Evolutionary conservation across 179 eudicot genomes (phyloP).

Genomic region (Camellia oleifera): DNA sequence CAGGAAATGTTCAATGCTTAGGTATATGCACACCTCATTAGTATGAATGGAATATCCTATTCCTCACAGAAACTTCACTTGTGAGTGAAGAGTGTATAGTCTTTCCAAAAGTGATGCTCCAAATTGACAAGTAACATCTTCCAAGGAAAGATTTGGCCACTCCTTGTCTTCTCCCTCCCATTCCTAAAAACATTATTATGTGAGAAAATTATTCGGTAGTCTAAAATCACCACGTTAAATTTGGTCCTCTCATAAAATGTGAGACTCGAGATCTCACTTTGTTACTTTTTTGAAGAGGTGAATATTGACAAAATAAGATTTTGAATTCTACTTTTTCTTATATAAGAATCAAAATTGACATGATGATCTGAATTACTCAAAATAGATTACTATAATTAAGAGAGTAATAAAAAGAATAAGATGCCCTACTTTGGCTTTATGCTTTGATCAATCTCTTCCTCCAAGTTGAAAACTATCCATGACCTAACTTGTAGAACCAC

Average conservation of each 20-base stretch:
- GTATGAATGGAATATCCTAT: not conserved
- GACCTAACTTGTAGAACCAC: conserved; percentile 9
- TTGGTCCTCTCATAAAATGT: too few species aligned
- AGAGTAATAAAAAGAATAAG: not conserved
- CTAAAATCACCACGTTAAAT: too few species aligned
- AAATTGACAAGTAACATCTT: conserved; percentile 5
- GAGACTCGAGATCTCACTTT: too few species aligned
- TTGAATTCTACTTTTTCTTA: too few species aligned
- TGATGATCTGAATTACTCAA: too few species aligned
- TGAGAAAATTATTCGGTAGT: not conserved
- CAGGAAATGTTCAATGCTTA: not conserved
- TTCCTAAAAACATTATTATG: not conserved
- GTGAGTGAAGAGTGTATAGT: conserved; percentile 3
- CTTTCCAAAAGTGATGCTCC: conserved; percentile 14
- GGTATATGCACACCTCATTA: not conserved
- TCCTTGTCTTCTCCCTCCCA: not conserved
- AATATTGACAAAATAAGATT: too few species aligned
- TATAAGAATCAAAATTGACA: too few species aligned
- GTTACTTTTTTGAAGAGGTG: too few species aligned
- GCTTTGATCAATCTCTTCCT: conserved; percentile 2
- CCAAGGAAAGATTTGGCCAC: conserved; percentile 7
- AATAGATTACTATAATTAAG: not conserved
- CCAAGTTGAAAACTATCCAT: conserved; percentile 6
- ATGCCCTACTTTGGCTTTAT: conserved; percentile 10
- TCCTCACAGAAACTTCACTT: conserved; percentile 12